Percentiles rank a stretch among this genome's conserved stretches.
Conservation (phyloP, 768 basidiomycete genomes). For the Cubamyces lactineus region DNA sequence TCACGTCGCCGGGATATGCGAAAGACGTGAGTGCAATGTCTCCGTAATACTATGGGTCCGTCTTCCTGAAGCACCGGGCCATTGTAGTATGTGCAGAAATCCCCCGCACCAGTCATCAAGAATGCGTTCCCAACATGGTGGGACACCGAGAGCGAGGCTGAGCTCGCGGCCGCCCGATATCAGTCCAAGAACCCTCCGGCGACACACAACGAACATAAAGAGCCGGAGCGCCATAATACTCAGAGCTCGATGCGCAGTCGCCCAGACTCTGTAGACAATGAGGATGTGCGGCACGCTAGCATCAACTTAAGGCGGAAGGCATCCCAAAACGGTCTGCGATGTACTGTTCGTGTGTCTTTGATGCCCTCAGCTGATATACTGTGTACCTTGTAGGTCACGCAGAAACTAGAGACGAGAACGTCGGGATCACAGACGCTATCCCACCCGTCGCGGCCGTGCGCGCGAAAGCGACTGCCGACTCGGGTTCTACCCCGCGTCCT, state of each 20-base stretch:
- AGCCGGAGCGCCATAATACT: not conserved
- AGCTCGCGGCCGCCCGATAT: conserved; percentile 26
- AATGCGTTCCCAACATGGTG: conserved; percentile 29
- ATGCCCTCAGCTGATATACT: not conserved
- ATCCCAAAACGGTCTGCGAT: conserved; percentile 1
- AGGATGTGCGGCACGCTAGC: not conserved
- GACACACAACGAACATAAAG: not conserved
- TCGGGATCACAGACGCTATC: conserved; percentile 28
- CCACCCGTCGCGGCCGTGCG: conserved; percentile 28
- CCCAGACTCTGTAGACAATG: not conserved
- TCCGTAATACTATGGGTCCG: not conserved
- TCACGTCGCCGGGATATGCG: conserved; percentile 72
- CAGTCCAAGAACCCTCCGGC: conserved; percentile 7
- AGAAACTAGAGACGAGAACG: conserved; percentile 15
- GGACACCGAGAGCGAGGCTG: conserved; percentile 27
- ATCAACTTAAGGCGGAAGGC: not conserved
- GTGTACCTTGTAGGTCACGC: not conserved
- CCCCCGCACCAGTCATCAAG: conserved; percentile 25
- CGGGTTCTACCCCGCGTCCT: conserved; percentile 1
- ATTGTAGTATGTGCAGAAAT: conserved; percentile 33
- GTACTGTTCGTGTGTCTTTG: not conserved
- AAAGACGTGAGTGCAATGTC: conserved; percentile 52
- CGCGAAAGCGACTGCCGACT: conserved; percentile 15
- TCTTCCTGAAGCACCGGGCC: not conserved
- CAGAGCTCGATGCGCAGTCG: not conserved